Percentiles rank a stretch among this genome's conserved stretches.
Conservation (phyloP, 2,329 filamentous ascomycete genomes). For the Colletotrichum lini region DNA sequence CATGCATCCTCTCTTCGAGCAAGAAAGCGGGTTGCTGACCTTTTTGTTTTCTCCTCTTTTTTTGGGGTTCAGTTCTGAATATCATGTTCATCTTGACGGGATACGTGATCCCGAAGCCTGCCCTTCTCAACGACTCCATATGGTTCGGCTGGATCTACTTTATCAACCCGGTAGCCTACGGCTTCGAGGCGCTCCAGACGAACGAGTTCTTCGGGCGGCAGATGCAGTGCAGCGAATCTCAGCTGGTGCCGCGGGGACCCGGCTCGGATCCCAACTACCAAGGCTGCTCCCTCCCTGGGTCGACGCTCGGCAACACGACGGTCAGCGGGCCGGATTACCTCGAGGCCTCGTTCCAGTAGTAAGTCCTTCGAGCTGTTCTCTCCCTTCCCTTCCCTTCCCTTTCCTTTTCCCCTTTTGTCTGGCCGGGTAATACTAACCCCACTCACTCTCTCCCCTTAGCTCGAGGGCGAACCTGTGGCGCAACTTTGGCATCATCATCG, state of each 20-base stretch:
- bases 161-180: slow-evolving; percentile 76
- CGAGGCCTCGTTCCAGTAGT: slow-evolving; percentile 65
- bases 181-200: slow-evolving; percentile 72
- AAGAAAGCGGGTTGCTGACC: neutral
- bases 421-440: neutral
- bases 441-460: slow-evolving; percentile 11
- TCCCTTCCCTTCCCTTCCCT: fast-evolving
- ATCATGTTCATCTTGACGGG: slow-evolving; percentile 78
- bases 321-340: slow-evolving; percentile 73
- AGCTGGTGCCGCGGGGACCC: slow-evolving; percentile 64
- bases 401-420: neutral
- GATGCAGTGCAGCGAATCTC: slow-evolving; percentile 61
- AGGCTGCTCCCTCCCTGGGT: slow-evolving; percentile 70
- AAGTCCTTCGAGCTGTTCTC: neutral
- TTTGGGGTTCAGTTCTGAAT: slow-evolving; percentile 60
- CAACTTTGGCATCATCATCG: slow-evolving; percentile 84
- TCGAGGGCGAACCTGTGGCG: slow-evolving; percentile 75
- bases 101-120: slow-evolving; percentile 71
- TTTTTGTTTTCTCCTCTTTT: too few relatives aligned
- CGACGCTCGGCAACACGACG: slow-evolving; percentile 59
- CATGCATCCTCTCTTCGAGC: fast-evolving
- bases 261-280: slow-evolving; percentile 60
- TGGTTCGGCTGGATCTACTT: slow-evolving; percentile 80
- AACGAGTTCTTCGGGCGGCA: slow-evolving; percentile 68
- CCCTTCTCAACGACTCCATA: slow-evolving; percentile 72